A percentile compares a stretch with the other conserved stretches of the same genome.
phyloP scores from a whole-genome alignment of 306 rosid species.

The Trichosanthes truncata region DNA sequence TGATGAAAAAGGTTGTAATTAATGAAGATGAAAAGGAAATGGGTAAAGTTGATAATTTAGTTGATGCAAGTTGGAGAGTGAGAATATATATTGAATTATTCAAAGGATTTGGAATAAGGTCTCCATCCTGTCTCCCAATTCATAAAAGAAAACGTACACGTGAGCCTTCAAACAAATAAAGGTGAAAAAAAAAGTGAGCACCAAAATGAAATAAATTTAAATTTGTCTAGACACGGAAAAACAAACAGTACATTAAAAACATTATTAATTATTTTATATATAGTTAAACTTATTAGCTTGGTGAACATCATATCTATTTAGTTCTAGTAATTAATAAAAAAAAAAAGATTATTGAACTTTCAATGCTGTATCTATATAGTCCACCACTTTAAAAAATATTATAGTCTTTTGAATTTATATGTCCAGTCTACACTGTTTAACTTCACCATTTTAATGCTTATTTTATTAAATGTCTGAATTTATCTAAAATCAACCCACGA shows the following conservation, averaged over 20 bases:
- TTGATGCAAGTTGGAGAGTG: neutral
- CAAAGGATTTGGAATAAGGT: neutral
- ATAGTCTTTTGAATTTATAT: too few species aligned
- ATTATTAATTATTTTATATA: too few species aligned
- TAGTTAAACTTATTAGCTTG: too few species aligned
- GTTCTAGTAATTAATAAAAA: too few species aligned
- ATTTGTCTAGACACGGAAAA: neutral
- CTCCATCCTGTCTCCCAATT: neutral
- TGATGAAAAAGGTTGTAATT: neutral
- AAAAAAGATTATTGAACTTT: too few species aligned
- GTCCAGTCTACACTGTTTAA: too few species aligned
- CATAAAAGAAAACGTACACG: neutral
- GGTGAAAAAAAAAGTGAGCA: neutral
- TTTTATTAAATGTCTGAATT: too few species aligned
- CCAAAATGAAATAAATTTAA: neutral
- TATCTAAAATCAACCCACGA: too few species aligned
- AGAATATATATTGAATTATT: neutral
- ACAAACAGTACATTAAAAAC: neutral
- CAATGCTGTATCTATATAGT: too few species aligned
- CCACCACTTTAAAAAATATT: too few species aligned
- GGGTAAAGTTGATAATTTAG: neutral
- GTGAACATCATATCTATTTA: too few species aligned
- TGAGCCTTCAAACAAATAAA: neutral
- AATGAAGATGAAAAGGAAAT: neutral
- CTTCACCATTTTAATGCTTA: too few species aligned